These are phyloP conservation scores for Krasilnikovozyma curviuscula DNA, from an alignment of 768 basidiomycete genomes.

Conservation along the genomic window DNA sequence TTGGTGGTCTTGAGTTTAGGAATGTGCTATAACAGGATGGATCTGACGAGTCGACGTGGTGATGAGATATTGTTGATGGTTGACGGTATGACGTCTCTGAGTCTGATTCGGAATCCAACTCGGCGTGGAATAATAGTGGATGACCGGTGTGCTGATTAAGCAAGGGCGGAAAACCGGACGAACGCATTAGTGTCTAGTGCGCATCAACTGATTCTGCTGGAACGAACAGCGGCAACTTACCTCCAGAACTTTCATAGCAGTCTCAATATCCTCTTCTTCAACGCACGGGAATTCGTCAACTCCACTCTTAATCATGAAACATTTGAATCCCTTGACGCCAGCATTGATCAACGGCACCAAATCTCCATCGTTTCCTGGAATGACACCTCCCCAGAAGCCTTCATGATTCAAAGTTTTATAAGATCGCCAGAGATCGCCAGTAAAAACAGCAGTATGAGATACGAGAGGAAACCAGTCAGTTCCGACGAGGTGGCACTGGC, in stretches of 20 bases:
- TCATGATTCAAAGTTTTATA: no score
- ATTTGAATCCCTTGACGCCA: slow-evolving; percentile 91
- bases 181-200: no score
- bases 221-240: slow-evolving; percentile 28
- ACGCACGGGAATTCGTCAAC: slow-evolving; percentile 94
- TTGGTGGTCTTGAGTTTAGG: slow-evolving; percentile 60
- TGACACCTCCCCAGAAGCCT: slow-evolving; percentile 90
- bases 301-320: slow-evolving; percentile 87
- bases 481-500: neutral
- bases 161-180: neutral
- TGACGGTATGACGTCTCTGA: slow-evolving; percentile 15
- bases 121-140: slow-evolving; percentile 80
- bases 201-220: neutral
- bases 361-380: slow-evolving; percentile 73
- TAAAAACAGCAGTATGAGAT: neutral
- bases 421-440: slow-evolving; percentile 45
- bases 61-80: slow-evolving; percentile 8
- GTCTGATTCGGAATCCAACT: slow-evolving; percentile 33
- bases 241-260: slow-evolving; percentile 55
- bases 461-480: neutral
- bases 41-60: slow-evolving; percentile 24
- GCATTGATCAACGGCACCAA: slow-evolving; percentile 53
- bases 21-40: slow-evolving; percentile 55
- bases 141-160: slow-evolving; percentile 41
- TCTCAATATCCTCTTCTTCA: slow-evolving; percentile 42